Evolutionary conservation across 73 alveolate genomes (phyloP).

Genomic region (Blepharisma stoltei): DNA sequence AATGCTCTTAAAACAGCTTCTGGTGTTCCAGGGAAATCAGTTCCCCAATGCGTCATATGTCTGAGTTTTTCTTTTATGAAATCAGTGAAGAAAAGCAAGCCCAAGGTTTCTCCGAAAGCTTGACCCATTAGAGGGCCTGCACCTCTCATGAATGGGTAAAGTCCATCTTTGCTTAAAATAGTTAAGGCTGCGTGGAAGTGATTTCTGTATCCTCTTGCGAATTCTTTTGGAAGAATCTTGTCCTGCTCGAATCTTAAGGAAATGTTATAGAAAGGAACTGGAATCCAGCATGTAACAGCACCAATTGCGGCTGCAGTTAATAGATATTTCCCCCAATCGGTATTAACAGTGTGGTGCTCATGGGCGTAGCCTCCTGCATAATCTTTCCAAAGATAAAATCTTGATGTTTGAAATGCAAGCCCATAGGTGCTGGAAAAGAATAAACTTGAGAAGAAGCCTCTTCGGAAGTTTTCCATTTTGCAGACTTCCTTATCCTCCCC

Average conservation of each 20-base stretch:
- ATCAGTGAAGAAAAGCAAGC: constrained; percentile 2
- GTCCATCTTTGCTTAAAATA: constrained; percentile 26
- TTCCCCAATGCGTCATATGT: constrained; percentile 14
- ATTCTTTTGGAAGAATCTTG: constrained; percentile 14
- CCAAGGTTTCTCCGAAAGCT: background rate
- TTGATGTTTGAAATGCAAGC: background rate
- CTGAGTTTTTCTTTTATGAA: constrained; percentile 17
- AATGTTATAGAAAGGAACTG: constrained; percentile 19
- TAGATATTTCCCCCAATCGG: constrained; percentile 17
- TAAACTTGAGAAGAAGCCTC: constrained; percentile 16
- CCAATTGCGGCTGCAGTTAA: constrained; percentile 16
- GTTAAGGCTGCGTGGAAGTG: constrained; percentile 18
- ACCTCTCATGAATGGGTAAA: constrained; percentile 18
- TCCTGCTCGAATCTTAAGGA: constrained; percentile 2
- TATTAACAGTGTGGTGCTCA: background rate
- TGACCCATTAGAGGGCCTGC: background rate
- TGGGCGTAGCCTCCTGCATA: constrained; percentile 11
- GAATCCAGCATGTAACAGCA: constrained; percentile 27
- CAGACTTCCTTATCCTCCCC: constrained; percentile 21
- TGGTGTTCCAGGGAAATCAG: background rate
- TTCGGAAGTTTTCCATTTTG: constrained; percentile 18
- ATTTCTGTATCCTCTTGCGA: constrained; percentile 29
- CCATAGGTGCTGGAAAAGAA: background rate
- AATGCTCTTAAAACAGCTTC: background rate
- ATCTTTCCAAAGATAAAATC: constrained; percentile 27